A percentile compares a stretch with the other conserved stretches of the same genome.
Evolutionary conservation across 2,329 filamentous ascomycete genomes (phyloP).

Genomic region (Domatiomyces globalis): DNA sequence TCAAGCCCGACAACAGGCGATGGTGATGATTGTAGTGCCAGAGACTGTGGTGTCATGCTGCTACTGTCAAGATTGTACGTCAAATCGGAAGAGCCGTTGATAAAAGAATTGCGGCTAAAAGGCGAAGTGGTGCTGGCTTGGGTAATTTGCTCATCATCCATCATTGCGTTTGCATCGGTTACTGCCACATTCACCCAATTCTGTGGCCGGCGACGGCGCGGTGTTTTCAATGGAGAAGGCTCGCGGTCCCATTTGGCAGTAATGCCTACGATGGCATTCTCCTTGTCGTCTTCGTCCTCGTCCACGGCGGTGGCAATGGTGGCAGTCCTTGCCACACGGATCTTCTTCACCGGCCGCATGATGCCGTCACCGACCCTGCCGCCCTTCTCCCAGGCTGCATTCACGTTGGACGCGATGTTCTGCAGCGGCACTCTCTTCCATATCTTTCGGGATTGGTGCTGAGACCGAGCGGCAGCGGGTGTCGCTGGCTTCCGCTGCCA

Average conservation of each 20-base stretch:
- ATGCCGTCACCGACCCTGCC: slow-evolving; percentile 1
- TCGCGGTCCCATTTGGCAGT: background rate
- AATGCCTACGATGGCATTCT: slow-evolving; percentile 6
- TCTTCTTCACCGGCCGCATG: slow-evolving; percentile 12
- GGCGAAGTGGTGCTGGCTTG: too few relatives aligned
- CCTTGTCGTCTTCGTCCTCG: slow-evolving; percentile 10
- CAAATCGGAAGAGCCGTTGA: background rate
- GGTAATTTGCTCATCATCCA: background rate
- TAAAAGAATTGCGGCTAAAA: too few relatives aligned
- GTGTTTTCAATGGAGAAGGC: background rate
- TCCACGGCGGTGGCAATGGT: background rate
- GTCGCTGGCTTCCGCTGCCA: slow-evolving; percentile 34
- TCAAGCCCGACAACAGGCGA: background rate
- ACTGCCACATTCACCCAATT: background rate
- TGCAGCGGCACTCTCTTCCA: slow-evolving; percentile 30
- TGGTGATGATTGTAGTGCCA: background rate
- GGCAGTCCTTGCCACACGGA: slow-evolving; percentile 3
- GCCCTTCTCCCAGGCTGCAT: slow-evolving; percentile 7
- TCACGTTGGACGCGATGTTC: slow-evolving; percentile 4
- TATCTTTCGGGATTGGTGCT: slow-evolving; percentile 24
- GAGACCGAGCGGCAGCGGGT: slow-evolving; percentile 26
- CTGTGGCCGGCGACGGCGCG: background rate
- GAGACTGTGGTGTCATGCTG: background rate
- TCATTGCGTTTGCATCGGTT: background rate
- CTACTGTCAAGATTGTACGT: background rate